Conservation (phyloP, 2,329 filamentous ascomycete species). For the Sarocladium brachiariae region DNA sequence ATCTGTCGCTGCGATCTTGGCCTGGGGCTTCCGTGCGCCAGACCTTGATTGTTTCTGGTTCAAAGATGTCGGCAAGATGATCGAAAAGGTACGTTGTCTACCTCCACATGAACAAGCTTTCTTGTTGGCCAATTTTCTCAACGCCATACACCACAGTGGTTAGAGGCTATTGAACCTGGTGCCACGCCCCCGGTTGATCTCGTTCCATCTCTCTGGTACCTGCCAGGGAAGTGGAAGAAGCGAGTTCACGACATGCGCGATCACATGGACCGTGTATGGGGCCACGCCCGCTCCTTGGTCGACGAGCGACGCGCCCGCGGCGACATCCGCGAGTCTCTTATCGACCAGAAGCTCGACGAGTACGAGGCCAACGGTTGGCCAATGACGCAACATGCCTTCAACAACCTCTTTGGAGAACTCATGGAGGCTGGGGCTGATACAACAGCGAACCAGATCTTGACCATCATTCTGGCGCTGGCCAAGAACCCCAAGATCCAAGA, state of each 20-base stretch:
- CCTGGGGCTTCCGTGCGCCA: not conserved
- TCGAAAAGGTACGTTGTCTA: not conserved
- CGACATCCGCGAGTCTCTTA: not conserved
- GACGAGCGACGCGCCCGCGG: not conserved
- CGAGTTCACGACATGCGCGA: not conserved
- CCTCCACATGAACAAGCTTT: not conserved
- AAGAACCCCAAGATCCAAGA: slow-evolving; percentile 16
- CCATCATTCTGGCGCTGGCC: not conserved
- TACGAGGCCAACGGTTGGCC: not conserved
- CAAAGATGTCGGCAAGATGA: not conserved
- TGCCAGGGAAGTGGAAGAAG: not conserved
- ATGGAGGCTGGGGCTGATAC: too few species aligned
- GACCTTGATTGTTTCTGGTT: not conserved
- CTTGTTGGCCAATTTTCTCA: too few species aligned
- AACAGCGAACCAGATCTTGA: not conserved
- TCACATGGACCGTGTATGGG: not conserved
- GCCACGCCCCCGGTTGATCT: slow-evolving; percentile 10
- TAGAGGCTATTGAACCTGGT: slow-evolving; percentile 5
- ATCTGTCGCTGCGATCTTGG: slow-evolving; percentile 7
- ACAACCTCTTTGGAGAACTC: slow-evolving; percentile 3
- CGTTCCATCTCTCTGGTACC: not conserved
- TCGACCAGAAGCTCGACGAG: not conserved
- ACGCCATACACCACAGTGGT: too few species aligned
- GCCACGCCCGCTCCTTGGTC: not conserved
- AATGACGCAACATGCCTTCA: not conserved